Evolutionary conservation across 129 eudicot genomes (phyloP), one percentile per base, ranked within the genome.

Genomic region (Flaveria trinervia): DNA sequence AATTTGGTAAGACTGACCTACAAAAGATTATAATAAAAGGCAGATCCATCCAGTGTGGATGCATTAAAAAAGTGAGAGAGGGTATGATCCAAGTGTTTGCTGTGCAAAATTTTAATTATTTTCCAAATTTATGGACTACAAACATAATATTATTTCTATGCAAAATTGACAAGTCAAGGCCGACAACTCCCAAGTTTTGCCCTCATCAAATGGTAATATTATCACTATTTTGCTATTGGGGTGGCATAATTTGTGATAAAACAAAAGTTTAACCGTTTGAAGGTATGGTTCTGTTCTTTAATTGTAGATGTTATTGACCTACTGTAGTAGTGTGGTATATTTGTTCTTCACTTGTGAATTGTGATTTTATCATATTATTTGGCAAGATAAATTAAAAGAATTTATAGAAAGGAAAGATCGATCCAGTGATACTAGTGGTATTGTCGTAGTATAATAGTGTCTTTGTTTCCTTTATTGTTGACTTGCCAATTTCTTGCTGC

Each of bases 11-110:
- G 43, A 13, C 17, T 55, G 52, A 39, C 30, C 66, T 17, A 72
- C 28, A 72, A 20, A 36, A 72, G 54, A 55, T 18, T 44, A 54
- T 7, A 16, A 51, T 51, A 28, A 71, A 51, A n/a, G 28, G 75
- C 65, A 71, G n/a, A 36, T 26, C 48, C 48, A 28, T 50, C 9
- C 20, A 23, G 59, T 23, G 26, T 4, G 25, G 5, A 18, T 50
- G 62, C 23, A 55, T 25, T 54, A 17, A 55, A 1, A 9, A 9
- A n/a, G 33, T 20, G 64, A 20, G 14, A 8, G 25, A 16, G 30
- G 60, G 25, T 49, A 14, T 4, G 16, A 3, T 15, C 54, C 54
- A 49, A 14, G 17, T 13, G n/a, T 49, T 49, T 49, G 54, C 3
- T 14, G 54, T 49, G 54, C 54, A 49, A 49, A 49, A 13, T 49